Evolutionary conservation across 2,329 filamentous ascomycete genomes (phyloP), one percentile per base, ranked within the genome.

Genomic region (Metarhizium brunneum): DNA sequence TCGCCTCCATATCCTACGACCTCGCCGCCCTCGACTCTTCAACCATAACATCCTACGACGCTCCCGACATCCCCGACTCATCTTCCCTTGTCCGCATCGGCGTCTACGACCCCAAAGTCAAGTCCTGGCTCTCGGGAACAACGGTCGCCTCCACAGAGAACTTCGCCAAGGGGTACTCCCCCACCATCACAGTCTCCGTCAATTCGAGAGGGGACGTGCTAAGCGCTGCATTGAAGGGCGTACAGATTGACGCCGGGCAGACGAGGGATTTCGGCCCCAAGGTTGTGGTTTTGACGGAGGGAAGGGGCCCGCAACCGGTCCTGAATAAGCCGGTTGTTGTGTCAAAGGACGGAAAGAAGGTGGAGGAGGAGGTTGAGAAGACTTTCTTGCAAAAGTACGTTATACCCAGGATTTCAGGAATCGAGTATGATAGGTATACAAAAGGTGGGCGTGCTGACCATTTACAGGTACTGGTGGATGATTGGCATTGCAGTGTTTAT

Each of bases 261-360:
- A 86, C 83, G 62, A 75, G 83, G 60, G 82, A 86, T 65, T 86
- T 86, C 70, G 82, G 82, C 0, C 82, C 84, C 48, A 76, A 82
- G 71, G 81, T 79, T 7, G 67, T 76, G 53, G 70, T 87, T 50
- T 64, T 78, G 48, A 69, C 73, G 29, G 72, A 76, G 47, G 68
- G 64, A 49, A 70, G 67, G 55, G 84, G 82, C 2, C 77, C 76
- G 66, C 75, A 79, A 65, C 82, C 83, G 2, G 76, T 77, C 61
- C 70, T 87, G 63, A 86, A 86, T 63, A 81, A 80, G 70, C 84
- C 84, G 2, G 75, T 88, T 42, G 79, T 86, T 50, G 69, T 87
- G 59, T 78, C 72, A 49, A 73, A 81, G 0, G 80, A 85, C 60
- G 84, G 84, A 16, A 82, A 76, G 71, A 75, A 81, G 67, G 77